Evolutionary conservation across 1,284 basidiomycete genomes (phyloP).

Genomic region (Termitomyces sp.): DNA sequence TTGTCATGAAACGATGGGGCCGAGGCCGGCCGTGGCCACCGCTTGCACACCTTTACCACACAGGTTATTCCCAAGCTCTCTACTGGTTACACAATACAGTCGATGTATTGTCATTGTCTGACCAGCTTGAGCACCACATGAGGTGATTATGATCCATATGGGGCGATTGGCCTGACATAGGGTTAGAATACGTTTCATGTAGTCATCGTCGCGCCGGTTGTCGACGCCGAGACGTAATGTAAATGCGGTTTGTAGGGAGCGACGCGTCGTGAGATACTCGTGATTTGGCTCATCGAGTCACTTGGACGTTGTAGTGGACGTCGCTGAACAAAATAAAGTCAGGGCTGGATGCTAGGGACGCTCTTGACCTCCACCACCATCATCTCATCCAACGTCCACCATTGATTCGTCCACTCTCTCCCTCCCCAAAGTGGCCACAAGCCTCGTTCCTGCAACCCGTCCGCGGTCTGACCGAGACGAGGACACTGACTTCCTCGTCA

Average conservation of each 20-base stretch:
- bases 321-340: conserved; percentile 14
- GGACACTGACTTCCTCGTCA: conserved; percentile 28
- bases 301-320: conserved; percentile 13
- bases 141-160: neutral
- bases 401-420: conserved; percentile 65
- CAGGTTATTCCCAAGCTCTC: neutral
- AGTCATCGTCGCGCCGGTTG: too few species aligned
- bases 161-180: neutral
- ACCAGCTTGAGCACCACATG: too few species aligned
- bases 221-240: too few species aligned
- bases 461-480: conserved; percentile 59
- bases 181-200: neutral
- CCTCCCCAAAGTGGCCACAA: conserved; percentile 40
- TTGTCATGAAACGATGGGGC: neutral
- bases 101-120: too few species aligned
- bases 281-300: conserved; percentile 13
- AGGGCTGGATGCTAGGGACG: conserved; percentile 9
- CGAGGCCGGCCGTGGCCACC: neutral
- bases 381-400: conserved; percentile 33
- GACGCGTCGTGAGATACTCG: conserved; percentile 9
- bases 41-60: neutral
- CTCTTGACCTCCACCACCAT: conserved; percentile 20
- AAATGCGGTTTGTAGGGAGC: too few species aligned
- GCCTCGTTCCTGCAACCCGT: conserved; percentile 59
- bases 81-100: neutral